These are phyloP conservation scores for Mycena filopes DNA, from an alignment of 768 basidiomycete genomes.

Conservation along the genomic window DNA sequence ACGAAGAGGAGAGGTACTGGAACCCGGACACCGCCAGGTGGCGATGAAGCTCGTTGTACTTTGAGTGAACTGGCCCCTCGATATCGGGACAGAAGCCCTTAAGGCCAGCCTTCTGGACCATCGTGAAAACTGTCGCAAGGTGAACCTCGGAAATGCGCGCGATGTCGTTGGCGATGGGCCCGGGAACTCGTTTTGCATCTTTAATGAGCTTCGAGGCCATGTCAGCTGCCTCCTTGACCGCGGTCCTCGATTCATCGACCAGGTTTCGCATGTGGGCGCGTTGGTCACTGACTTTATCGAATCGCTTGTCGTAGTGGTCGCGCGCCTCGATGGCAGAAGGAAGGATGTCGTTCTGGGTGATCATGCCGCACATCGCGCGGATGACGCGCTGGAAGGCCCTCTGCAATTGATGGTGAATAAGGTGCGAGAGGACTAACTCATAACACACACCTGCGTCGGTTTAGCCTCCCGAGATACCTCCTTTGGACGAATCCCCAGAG, in stretches of 20 bases:
- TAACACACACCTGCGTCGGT: constrained; percentile 6
- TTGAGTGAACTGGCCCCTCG: constrained; percentile 14
- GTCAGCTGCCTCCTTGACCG: background rate
- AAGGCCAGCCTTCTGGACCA: constrained; percentile 10
- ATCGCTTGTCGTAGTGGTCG: constrained; percentile 19
- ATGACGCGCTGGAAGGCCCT: constrained; percentile 13
- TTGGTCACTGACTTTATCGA: background rate
- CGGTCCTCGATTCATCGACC: constrained; percentile 1
- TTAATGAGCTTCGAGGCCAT: constrained; percentile 2
- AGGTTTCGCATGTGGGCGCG: constrained; percentile 1
- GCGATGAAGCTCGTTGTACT: constrained; percentile 20
- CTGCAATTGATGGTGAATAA: constrained; percentile 10
- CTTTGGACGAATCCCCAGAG: background rate
- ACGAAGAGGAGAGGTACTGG: constrained; percentile 5
- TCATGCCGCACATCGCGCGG: background rate
- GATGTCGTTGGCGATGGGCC: constrained; percentile 22
- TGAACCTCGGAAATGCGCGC: constrained; percentile 13
- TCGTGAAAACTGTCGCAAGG: constrained; percentile 14
- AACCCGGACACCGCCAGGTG: constrained; percentile 9
- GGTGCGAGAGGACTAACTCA: too few relatives aligned
- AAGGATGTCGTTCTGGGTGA: constrained; percentile 3
- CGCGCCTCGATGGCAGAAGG: background rate
- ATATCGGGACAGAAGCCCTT: constrained; percentile 16
- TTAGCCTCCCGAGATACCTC: background rate
- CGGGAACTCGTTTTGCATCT: constrained; percentile 7